Evolutionary conservation across 257 asterid genomes (phyloP), one percentile per base, ranked within the genome.

Genomic region (Solanum ahanhuiri): DNA sequence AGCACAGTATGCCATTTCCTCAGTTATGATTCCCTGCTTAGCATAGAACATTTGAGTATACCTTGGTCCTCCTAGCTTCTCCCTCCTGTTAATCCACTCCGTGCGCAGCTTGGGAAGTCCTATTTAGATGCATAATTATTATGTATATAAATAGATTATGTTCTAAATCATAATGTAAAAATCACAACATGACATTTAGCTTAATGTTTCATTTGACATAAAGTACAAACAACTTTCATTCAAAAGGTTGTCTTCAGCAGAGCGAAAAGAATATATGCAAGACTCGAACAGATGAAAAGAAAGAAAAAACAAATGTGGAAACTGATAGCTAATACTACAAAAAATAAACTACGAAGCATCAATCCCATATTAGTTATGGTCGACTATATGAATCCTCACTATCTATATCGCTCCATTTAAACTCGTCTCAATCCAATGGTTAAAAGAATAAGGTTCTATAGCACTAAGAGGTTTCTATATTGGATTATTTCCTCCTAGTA

Each of bases 1-100:
- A 67, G 99, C 98, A 66, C 98, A 96, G 93, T 73, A 96, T 39
- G 92, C 91, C 98, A 96, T 96, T 87, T 96, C 98, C 87, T 96
- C 98, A 2, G 99, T 96, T 84, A 95, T 93, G 87, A 94, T 89
- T 58, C 98, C 98, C 72, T 95, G 96, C 94, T 94, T 96, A 41
- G 99, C 99, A 71, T 95, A 95, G 92, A 48, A 95, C 99, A 96
- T 95, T 83, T 96, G 99, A 18, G 98, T 95, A 87, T 87, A 93
- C 89, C 99, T 92, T 11, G 98, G 98, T 31, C 92, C 95, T 67
- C 97, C 98, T 84, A 91, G 48, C 86, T 95, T 92, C 88, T 95
- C 98, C 89, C 98, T 91, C 88, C 93, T 89, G 89, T 93, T 96
- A 79, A 95, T 88, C 99, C 99, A 96, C 73, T 92, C 98, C 90